Evolutionary conservation across 2,329 filamentous ascomycete genomes (phyloP).

Genomic region (Trichoderma sp.): DNA sequence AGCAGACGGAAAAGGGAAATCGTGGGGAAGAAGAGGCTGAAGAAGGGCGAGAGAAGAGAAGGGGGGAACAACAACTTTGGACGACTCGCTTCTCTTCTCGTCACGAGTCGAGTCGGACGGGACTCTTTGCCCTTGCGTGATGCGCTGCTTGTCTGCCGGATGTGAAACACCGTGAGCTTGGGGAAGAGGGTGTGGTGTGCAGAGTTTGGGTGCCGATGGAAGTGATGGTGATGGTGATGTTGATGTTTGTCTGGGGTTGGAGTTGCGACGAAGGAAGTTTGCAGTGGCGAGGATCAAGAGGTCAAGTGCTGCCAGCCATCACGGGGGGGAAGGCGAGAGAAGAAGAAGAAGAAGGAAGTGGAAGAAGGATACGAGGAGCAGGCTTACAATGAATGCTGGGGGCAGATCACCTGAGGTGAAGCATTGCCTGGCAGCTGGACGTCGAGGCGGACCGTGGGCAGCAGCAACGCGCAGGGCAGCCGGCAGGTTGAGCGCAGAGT

Average conservation of each 20-base stretch:
- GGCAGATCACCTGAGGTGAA: constrained; percentile 43
- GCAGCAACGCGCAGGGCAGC: not conserved
- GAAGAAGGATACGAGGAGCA: constrained; percentile 30
- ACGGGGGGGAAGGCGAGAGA: constrained; percentile 22
- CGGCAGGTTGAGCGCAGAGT: not conserved
- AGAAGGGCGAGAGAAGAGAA: not conserved
- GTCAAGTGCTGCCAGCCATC: constrained; percentile 21
- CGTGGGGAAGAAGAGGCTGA: not conserved
- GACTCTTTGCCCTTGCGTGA: not conserved
- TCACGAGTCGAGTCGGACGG: not conserved
- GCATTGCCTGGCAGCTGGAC: constrained; percentile 41
- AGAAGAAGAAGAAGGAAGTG: constrained; percentile 23
- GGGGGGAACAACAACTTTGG: constrained; percentile 2
- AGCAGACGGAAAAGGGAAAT: too few relatives aligned
- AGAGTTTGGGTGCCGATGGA: not conserved
- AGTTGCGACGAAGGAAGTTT: not conserved
- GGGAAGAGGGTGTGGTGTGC: not conserved
- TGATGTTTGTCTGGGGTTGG: constrained; percentile 8
- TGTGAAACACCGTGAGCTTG: too few relatives aligned
- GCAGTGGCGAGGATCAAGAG: constrained; percentile 13
- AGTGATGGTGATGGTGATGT: not conserved
- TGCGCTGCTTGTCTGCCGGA: not conserved
- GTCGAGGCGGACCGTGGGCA: constrained; percentile 27
- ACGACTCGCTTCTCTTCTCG: too few relatives aligned
- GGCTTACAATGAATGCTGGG: constrained; percentile 35